Conservation (phyloP, 2,329 filamentous ascomycete genomes). For the Curvularia hawaiiensis region DNA sequence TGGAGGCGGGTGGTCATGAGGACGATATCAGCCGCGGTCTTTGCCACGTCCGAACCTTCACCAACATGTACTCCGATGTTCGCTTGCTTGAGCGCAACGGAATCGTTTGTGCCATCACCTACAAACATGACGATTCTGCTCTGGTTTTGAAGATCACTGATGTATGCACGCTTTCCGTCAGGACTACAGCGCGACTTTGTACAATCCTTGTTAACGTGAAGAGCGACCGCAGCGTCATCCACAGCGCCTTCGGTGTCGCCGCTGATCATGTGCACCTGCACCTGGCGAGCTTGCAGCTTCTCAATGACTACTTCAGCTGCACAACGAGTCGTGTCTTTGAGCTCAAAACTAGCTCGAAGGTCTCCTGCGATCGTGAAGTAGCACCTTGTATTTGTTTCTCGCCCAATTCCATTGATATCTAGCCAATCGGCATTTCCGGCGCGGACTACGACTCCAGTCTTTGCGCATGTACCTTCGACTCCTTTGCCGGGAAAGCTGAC, state of each 20-base stretch:
- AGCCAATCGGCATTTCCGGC: slow-evolving; percentile 59
- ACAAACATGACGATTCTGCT: slow-evolving; percentile 65
- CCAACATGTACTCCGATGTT: slow-evolving; percentile 74
- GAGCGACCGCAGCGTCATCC: slow-evolving; percentile 50
- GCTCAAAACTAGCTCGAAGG: slow-evolving; percentile 56
- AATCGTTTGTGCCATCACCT: slow-evolving; percentile 82
- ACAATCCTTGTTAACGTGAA: slow-evolving; percentile 47
- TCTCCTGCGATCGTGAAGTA: slow-evolving; percentile 42
- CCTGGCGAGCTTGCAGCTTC: slow-evolving; percentile 55
- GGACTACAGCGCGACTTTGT: slow-evolving; percentile 57
- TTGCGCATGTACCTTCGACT: slow-evolving; percentile 47
- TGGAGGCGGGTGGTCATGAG: slow-evolving; percentile 63
- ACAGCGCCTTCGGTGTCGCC: slow-evolving; percentile 61
- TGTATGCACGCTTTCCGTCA: slow-evolving; percentile 60
- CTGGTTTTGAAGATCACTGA: slow-evolving; percentile 43
- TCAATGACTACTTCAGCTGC: slow-evolving; percentile 59
- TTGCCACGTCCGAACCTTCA: slow-evolving; percentile 64
- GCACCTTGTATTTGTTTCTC: slow-evolving; percentile 39
- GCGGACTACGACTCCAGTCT: slow-evolving; percentile 36
- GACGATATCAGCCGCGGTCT: slow-evolving; percentile 70
- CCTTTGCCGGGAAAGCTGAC: slow-evolving; percentile 52
- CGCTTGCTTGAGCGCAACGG: slow-evolving; percentile 72
- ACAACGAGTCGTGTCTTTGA: slow-evolving; percentile 55
- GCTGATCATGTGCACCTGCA: slow-evolving; percentile 61
- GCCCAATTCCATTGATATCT: slow-evolving; percentile 34